A percentile compares a stretch with the other conserved stretches of the same genome.
Evolutionary conservation across 441 rosid species (phyloP).

Genomic region (Adansonia madagascariensis): DNA sequence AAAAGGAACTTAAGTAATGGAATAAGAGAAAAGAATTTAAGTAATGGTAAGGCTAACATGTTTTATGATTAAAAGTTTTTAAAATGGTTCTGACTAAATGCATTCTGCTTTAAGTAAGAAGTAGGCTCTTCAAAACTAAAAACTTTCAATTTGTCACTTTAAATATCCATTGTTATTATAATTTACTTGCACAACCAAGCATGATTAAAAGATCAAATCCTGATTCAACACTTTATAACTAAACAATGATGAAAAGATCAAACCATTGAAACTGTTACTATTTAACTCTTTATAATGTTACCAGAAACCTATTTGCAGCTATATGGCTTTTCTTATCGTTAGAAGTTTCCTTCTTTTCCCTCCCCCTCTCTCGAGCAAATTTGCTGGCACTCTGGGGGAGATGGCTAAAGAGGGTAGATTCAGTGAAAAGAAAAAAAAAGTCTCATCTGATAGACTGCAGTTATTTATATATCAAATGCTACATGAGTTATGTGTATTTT

Average conservation of each 20-base stretch:
- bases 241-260: background rate
- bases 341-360: background rate
- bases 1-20: background rate
- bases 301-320: background rate
- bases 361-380: background rate
- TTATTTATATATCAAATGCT: background rate
- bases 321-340: background rate
- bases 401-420: background rate
- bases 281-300: background rate
- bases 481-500: background rate
- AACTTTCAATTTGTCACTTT: slow-evolving; percentile 27
- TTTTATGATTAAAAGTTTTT: background rate
- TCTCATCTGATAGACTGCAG: background rate
- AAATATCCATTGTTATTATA: no score
- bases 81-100: background rate
- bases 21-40: no score
- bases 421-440: background rate
- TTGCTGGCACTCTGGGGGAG: background rate
- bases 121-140: background rate
- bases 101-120: no score
- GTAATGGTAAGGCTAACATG: background rate
- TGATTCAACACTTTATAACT: no score
- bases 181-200: background rate
- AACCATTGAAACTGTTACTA: background rate
- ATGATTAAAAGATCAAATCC: no score